Base-by-base conservation (phyloP, 495 filamentous ascomycete genomes). In the Penicillium nucicola region DNA sequence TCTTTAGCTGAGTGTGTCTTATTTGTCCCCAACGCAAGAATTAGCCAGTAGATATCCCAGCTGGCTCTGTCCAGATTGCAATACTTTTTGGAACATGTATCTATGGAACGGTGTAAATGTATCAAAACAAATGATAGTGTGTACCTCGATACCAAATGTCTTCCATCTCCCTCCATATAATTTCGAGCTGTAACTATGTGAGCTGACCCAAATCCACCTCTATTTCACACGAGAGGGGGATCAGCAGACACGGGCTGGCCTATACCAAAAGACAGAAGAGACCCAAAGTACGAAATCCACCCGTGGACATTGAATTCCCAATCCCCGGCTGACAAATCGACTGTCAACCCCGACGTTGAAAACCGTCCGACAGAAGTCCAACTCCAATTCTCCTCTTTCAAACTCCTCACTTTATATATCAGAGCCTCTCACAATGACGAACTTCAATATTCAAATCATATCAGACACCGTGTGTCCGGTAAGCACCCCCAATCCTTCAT, bases 381-480 rank as follows among this genome's bases (percentile, higher is more conserved):
- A 43, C 6, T 14, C 43, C 19, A 35, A 25, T 33, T 14, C 17
- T 40, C 22, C 9, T 30, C 7, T 15, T 12, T 28, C 42, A 18
- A 34, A 13, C 31, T 17, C 38, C 50, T 46, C 31, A 20, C 13
- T 31, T 40, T 6, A 28, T 8, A 28, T 28, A 8, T 9, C 25
- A 28, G 7, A 9, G n/a, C 25, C 25, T 9, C 25, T 28, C 52
- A 74, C 23, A 57, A 92, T 93, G 89, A 87, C 87, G 17, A 81
- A 83, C 55, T 90, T 89, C 76, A 76, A 79, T 33, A 88, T 93
- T 65, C 77, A 86, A 18, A 79, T 93, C 53, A 80, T 88, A 55
- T 77, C 72, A 36, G 90, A 93, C 71, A 85, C 79, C 15, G 81
- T 92, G 50, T 95, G 90, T 62, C 89, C 89, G 50, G 83, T 82